A percentile compares a stretch with the other conserved stretches of the same genome.
These are phyloP conservation scores for Hypoxylon sp. DNA, from an alignment of 2,329 filamentous ascomycete genomes.

Conservation along the genomic window DNA sequence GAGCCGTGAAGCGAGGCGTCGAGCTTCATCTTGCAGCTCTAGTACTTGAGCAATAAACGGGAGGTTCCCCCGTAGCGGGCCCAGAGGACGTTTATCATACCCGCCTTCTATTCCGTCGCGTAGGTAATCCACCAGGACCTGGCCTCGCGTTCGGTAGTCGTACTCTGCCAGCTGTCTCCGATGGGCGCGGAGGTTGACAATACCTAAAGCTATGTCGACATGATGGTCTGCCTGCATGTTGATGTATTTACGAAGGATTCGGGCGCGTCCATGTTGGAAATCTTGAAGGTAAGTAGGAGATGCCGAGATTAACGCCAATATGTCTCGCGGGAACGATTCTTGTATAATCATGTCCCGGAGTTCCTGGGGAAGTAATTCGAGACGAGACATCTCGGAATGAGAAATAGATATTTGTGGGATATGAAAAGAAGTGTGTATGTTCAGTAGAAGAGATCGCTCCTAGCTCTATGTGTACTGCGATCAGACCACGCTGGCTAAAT, in stretches of 20 bases:
- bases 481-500: background rate
- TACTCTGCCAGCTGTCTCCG: background rate
- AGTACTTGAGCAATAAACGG: background rate
- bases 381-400: background rate
- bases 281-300: background rate
- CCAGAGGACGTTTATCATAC: background rate
- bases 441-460: background rate
- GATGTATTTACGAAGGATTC: background rate
- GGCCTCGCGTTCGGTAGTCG: background rate
- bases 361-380: background rate
- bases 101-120: background rate
- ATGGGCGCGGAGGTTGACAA: background rate
- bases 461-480: background rate
- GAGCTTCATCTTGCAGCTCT: background rate
- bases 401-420: background rate
- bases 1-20: background rate
- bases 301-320: background rate
- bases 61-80: background rate
- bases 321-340: background rate
- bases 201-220: background rate
- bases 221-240: background rate
- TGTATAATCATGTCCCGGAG: background rate
- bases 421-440: background rate
- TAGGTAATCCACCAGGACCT: background rate
- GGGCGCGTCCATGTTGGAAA: background rate